These are phyloP conservation scores for Xylariaceae sp. DNA, from an alignment of 2,329 filamentous ascomycete genomes.

Conservation along the genomic window DNA sequence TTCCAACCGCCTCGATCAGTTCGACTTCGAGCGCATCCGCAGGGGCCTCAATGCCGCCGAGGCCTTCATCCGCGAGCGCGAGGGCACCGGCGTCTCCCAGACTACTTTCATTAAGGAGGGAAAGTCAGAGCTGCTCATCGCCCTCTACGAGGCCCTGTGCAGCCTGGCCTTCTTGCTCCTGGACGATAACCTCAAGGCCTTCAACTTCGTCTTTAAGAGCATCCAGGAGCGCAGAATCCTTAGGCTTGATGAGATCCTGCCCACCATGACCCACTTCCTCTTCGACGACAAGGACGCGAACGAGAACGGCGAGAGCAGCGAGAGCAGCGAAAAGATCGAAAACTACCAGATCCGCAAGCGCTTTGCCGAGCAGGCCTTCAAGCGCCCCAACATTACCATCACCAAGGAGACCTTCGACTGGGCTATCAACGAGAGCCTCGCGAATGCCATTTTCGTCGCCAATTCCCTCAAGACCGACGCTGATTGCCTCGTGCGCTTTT, in stretches of 20 bases:
- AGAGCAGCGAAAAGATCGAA: too few relatives aligned
- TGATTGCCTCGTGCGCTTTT: slow-evolving; percentile 64
- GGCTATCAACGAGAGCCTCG: slow-evolving; percentile 72
- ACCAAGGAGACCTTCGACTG: slow-evolving; percentile 78
- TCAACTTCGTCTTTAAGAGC: slow-evolving; percentile 78
- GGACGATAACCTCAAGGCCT: slow-evolving; percentile 52
- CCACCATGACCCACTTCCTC: slow-evolving; percentile 79
- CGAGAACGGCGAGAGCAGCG: too few relatives aligned
- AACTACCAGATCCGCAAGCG: slow-evolving; percentile 45
- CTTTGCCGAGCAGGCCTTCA: slow-evolving; percentile 70
- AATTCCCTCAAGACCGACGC: slow-evolving; percentile 41
- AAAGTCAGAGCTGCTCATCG: slow-evolving; percentile 62
- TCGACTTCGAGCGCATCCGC: slow-evolving; percentile 60
- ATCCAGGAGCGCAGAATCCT: slow-evolving; percentile 77
- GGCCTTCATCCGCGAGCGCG: slow-evolving; percentile 44
- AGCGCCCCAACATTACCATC: slow-evolving; percentile 49
- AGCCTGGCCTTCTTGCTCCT: slow-evolving; percentile 70
- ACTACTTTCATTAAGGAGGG: slow-evolving; percentile 39
- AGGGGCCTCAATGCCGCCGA: slow-evolving; percentile 55
- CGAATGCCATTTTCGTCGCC: slow-evolving; percentile 61
- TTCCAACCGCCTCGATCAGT: slow-evolving; percentile 52
- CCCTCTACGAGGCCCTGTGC: slow-evolving; percentile 84
- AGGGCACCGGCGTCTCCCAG: slow-evolving; percentile 35
- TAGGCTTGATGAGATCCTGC: slow-evolving; percentile 69
- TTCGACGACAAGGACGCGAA: slow-evolving; percentile 64